Percentiles rank a stretch among this genome's conserved stretches.
Evolutionary conservation across 192 early-diverging fungal species (phyloP).

Genomic region (Rhizophagus sp.): DNA sequence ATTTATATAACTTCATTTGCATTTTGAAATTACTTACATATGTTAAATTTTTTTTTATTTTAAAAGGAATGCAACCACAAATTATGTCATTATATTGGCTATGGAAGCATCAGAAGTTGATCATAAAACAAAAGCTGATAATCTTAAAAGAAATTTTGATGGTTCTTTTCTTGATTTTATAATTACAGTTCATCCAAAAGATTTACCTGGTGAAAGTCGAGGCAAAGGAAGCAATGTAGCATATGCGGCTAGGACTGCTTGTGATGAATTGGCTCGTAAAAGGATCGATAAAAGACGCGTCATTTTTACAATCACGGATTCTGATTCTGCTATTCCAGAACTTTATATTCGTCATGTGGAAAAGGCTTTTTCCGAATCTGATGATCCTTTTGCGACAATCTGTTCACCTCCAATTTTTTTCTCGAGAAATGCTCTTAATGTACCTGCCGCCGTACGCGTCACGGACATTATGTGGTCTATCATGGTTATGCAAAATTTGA

Average conservation of each 20-base stretch:
- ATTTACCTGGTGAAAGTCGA: conserved; percentile 66
- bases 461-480: conserved; percentile 78
- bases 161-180: conserved; percentile 69
- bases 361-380: conserved; percentile 37
- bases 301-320: conserved; percentile 73
- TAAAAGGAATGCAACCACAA: conserved; percentile 45
- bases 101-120: conserved; percentile 75
- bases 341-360: conserved; percentile 62
- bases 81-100: conserved; percentile 66
- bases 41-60: background rate
- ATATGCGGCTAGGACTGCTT: conserved; percentile 55
- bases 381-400: conserved; percentile 47
- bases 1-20: background rate
- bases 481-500: conserved; percentile 72
- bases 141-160: conserved; percentile 53
- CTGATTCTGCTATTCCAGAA: conserved; percentile 73
- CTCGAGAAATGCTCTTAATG: conserved; percentile 62
- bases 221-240: conserved; percentile 76
- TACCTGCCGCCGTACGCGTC: conserved; percentile 70
- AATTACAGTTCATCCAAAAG: conserved; percentile 66
- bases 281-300: conserved; percentile 53
- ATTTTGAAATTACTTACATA: background rate
- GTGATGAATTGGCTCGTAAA: conserved; percentile 34
- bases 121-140: conserved; percentile 54
- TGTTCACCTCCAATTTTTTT: conserved; percentile 55